A percentile compares a stretch with the other conserved stretches of the same genome.
These are phyloP conservation scores for Tolypocladium endophyticum DNA, from an alignment of 2,329 filamentous ascomycete species.

Conservation along the genomic window DNA sequence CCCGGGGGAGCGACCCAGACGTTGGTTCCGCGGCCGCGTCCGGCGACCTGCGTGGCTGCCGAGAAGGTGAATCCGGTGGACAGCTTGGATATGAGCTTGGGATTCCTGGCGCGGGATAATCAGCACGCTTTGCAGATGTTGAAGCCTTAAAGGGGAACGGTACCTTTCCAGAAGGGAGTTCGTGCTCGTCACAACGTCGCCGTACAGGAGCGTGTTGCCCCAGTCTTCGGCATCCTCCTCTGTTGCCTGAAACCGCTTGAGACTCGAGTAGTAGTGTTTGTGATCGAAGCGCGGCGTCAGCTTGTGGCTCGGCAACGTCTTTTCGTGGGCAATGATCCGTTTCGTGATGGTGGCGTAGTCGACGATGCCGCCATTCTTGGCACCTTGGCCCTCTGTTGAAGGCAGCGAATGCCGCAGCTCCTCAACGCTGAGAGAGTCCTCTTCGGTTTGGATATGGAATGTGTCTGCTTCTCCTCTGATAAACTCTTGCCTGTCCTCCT, in stretches of 20 bases:
- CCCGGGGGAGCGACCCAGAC: slow-evolving; percentile 91
- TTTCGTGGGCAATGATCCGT: slow-evolving; percentile 61
- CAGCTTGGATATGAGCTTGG: slow-evolving; percentile 61
- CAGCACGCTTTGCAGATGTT: background rate
- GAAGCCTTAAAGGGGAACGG: slow-evolving; percentile 5
- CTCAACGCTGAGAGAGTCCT: slow-evolving; percentile 47
- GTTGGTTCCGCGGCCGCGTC: slow-evolving; percentile 79
- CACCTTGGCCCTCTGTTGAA: slow-evolving; percentile 7
- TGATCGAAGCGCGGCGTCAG: slow-evolving; percentile 84
- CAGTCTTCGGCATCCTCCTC: slow-evolving; percentile 54
- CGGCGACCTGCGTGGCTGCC: slow-evolving; percentile 80
- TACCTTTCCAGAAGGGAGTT: slow-evolving; percentile 88
- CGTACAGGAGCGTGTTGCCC: slow-evolving; percentile 73
- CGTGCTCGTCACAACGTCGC: slow-evolving; percentile 86
- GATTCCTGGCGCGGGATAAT: slow-evolving; percentile 47
- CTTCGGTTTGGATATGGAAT: slow-evolving; percentile 64
- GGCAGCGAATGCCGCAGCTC: slow-evolving; percentile 43
- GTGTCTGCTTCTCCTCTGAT: slow-evolving; percentile 75
- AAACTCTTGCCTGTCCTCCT: slow-evolving; percentile 55
- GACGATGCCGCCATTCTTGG: slow-evolving; percentile 46
- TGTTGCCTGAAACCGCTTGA: slow-evolving; percentile 52
- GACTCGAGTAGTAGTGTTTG: slow-evolving; percentile 61
- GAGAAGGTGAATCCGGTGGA: slow-evolving; percentile 80
- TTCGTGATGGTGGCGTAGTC: slow-evolving; percentile 70
- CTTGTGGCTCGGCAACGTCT: slow-evolving; percentile 54